Conservation (phyloP, 2,329 filamentous ascomycete species). For the Fusarium proliferatum region DNA sequence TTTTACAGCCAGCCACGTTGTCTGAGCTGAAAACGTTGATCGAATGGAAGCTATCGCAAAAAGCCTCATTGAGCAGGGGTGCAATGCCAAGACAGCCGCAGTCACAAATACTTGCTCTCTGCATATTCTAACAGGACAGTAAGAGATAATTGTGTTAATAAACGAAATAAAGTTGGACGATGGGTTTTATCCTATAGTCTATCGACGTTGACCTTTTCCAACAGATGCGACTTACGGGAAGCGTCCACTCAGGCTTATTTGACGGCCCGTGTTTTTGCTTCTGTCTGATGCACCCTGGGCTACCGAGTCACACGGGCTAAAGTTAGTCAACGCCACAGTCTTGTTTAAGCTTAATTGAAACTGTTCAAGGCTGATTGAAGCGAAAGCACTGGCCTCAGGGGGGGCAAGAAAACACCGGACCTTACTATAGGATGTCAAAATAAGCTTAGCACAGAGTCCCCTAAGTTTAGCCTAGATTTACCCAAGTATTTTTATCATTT, state of each 20-base stretch:
- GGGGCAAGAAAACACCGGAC: no score
- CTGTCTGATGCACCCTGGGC: neutral
- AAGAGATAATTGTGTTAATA: no score
- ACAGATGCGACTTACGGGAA: no score
- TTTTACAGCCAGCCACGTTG: neutral
- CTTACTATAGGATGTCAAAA: no score
- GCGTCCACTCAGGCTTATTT: neutral
- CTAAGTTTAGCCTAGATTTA: no score
- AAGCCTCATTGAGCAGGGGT: neutral
- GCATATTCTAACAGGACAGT: fast-evolving
- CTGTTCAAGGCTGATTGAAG: fast-evolving
- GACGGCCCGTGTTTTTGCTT: neutral
- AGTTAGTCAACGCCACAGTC: neutral
- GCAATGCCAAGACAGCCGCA: neutral
- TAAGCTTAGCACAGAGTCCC: no score
- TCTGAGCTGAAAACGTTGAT: neutral
- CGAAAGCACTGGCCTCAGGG: fast-evolving
- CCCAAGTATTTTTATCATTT: no score
- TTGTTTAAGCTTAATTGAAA: neutral
- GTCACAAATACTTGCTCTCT: fast-evolving
- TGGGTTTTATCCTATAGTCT: no score
- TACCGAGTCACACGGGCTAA: neutral
- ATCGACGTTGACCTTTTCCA: no score
- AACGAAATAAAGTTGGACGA: no score
- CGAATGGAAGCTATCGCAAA: neutral